Evolutionary conservation across 2,329 filamentous ascomycete genomes (phyloP), one percentile per base, ranked within the genome.

Genomic region (Orbilia ellipsospora): DNA sequence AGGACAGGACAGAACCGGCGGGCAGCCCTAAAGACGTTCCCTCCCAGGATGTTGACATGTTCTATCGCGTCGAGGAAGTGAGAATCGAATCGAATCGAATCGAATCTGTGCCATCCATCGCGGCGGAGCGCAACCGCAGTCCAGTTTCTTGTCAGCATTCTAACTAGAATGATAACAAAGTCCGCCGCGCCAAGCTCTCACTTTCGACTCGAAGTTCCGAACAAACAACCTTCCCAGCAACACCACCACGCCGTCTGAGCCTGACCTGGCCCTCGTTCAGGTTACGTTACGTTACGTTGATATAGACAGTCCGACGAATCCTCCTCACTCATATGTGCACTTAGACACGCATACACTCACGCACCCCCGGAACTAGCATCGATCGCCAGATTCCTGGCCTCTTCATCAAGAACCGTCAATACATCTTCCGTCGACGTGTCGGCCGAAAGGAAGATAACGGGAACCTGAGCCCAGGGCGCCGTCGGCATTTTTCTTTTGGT

Each of bases 211-310:
- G 56, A 55, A 26, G 26, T 26, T 16, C 56, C 36, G 18, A 40
- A 51, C 26, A 52, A 69, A 57, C 66, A 70, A 63, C 66, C 57
- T 70, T 63, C 40, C 36, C 50, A 52, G 66, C 57, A 55, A 70
- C 57, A 62, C 31, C 31, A 36, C 31, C 31, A 10, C 31, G 5
- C 8, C 10, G 31, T 10, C 31, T 6, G 1, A 36, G 31, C 10
- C 31, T 6, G 31, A 6, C 31, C 31, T 36, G 31, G 31, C 31
- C 31, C 31, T 7, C 31, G 31, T 36, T 36, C 31, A 2, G 10
- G 31, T 36, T 36, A 36, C 6, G 31, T 36, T 36, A 36, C 31
- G 31, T 36, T 36, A 36, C 5, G 31, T 36, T 36, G 31, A 36
- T 36, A 36, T 36, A 36, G 31, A 36, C 31, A 10, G 31, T 4